phyloP scores from a whole-genome alignment of 371 early-diverging fungal genomes.

The Coemansia sp. region DNA sequence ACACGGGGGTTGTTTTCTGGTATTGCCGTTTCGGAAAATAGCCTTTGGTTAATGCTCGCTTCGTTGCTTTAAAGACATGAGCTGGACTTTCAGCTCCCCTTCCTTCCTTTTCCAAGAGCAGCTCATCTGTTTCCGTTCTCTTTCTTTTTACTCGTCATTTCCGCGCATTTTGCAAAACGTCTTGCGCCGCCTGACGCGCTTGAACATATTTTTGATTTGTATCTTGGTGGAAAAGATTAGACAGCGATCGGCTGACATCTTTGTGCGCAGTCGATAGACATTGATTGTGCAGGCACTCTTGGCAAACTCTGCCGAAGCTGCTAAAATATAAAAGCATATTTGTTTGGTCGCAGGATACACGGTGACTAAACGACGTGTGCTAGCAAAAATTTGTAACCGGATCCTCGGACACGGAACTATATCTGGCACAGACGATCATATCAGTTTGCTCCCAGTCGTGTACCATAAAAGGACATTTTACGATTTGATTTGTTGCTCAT shows the following conservation, averaged over 20 bases:
- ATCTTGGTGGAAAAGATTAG: neutral
- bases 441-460: neutral
- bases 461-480: neutral
- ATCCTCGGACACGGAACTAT: neutral
- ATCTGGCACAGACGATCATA: neutral
- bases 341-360: neutral
- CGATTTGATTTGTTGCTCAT: neutral
- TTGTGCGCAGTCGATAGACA: neutral
- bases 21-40: neutral
- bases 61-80: neutral
- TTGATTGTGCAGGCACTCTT: neutral
- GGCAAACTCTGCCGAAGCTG: neutral
- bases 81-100: neutral
- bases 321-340: neutral
- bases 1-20: neutral
- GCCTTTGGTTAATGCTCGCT: neutral
- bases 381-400: neutral
- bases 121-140: neutral
- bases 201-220: neutral
- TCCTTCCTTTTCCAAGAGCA: neutral
- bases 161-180: neutral
- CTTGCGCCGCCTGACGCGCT: neutral
- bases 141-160: neutral
- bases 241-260: neutral
- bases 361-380: neutral